These are phyloP conservation scores for Planoprotostelium fungivorum DNA, from an alignment of 78 protist genomes.

Conservation along the genomic window DNA sequence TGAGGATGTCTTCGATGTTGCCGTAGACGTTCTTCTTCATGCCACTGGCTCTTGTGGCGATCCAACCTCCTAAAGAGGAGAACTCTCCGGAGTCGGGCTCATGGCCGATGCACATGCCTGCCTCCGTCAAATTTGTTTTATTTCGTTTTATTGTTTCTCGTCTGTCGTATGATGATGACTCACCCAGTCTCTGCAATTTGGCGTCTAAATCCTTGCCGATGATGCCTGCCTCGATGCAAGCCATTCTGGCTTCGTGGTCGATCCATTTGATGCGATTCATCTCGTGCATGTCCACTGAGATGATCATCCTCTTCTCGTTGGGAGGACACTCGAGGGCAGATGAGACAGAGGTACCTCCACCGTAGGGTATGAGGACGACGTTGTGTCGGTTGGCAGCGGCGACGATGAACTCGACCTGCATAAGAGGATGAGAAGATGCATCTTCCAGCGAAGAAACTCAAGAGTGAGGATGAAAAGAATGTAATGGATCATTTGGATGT, in stretches of 20 bases:
- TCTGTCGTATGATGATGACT: not conserved
- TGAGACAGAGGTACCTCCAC: slow-evolving; percentile 83
- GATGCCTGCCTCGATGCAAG: slow-evolving; percentile 82
- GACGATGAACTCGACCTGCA: slow-evolving; percentile 71
- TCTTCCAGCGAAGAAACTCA: too few relatives aligned
- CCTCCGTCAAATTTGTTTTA: not conserved
- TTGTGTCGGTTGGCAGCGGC: slow-evolving; percentile 48
- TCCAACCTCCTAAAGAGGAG: slow-evolving; percentile 89
- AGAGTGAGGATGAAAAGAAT: too few relatives aligned
- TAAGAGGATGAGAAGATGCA: slow-evolving; percentile 69
- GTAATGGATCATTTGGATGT: too few relatives aligned
- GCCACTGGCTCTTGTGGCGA: slow-evolving; percentile 83
- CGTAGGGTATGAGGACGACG: slow-evolving; percentile 80
- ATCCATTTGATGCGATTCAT: slow-evolving; percentile 80
- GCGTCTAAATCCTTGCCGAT: slow-evolving; percentile 76
- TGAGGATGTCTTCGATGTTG: slow-evolving; percentile 81
- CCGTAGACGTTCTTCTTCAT: slow-evolving; percentile 80
- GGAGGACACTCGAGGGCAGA: slow-evolving; percentile 63
- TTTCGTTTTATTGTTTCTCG: not conserved
- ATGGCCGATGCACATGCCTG: slow-evolving; percentile 78
- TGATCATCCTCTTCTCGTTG: slow-evolving; percentile 58
- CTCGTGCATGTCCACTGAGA: slow-evolving; percentile 75
- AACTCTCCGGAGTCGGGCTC: slow-evolving; percentile 85
- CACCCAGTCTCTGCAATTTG: slow-evolving; percentile 21
- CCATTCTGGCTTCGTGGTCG: slow-evolving; percentile 65